These are phyloP conservation scores for Ganoderma lucidum DNA, from an alignment of 1,284 basidiomycete species.

Conservation along the genomic window DNA sequence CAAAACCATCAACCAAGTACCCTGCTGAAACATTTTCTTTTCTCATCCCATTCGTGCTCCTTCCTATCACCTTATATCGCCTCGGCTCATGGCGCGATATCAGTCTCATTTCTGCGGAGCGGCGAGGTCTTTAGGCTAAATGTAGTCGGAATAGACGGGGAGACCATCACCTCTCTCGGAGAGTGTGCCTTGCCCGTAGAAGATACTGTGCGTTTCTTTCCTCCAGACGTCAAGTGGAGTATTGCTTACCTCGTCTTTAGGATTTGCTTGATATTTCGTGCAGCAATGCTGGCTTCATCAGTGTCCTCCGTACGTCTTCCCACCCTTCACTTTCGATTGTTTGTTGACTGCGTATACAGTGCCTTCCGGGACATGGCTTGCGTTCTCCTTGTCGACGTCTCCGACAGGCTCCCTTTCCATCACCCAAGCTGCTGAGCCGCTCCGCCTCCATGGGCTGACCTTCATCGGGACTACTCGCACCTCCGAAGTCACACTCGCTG, in stretches of 20 bases:
- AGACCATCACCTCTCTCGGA: slow-evolving; percentile 24
- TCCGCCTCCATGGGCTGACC: slow-evolving; percentile 46
- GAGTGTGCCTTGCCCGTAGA: slow-evolving; percentile 29
- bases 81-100: slow-evolving; percentile 42
- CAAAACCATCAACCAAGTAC: slow-evolving; percentile 27
- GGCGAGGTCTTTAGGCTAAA: slow-evolving; percentile 23
- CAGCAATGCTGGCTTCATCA: slow-evolving; percentile 57
- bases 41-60: slow-evolving; percentile 49
- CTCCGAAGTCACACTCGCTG: slow-evolving; percentile 52
- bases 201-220: slow-evolving; percentile 28
- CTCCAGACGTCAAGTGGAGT: neutral
- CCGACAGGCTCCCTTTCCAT: slow-evolving; percentile 34
- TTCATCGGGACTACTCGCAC: slow-evolving; percentile 37
- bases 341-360: slow-evolving; percentile 38
- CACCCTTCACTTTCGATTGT: neutral
- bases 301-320: slow-evolving; percentile 53
- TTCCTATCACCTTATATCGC: slow-evolving; percentile 49
- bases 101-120: slow-evolving; percentile 39
- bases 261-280: slow-evolving; percentile 50
- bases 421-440: slow-evolving; percentile 44
- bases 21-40: slow-evolving; percentile 54
- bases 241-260: slow-evolving; percentile 25
- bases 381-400: slow-evolving; percentile 51
- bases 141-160: slow-evolving; percentile 28
- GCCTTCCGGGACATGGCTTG: slow-evolving; percentile 54